Evolutionary conservation across 345 rosid genomes (phyloP), one percentile per base, ranked within the genome.

Genomic region (Eutrema japonicum): DNA sequence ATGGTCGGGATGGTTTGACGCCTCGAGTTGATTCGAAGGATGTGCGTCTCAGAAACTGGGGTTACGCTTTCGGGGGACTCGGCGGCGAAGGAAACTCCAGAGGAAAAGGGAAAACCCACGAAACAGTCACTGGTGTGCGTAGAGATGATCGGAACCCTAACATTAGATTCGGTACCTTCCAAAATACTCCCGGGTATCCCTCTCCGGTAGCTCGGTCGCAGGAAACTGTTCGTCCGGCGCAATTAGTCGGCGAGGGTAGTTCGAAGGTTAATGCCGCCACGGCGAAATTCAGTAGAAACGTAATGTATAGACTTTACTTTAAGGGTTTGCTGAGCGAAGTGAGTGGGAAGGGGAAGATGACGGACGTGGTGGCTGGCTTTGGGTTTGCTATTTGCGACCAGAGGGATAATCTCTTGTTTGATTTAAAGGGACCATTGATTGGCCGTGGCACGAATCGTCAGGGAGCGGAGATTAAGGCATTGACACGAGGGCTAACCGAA

Each of bases 381-480:
- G 93, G 89, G 4, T 79, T 85, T 11, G 89, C 85, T 22, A 79
- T 88, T 18, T 83, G 84, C 41, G 90, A 85, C 50, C 76, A 57
- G 5, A 43, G 35, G 32, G 83, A 78, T 62, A 78, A 71, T 74
- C 58, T 85, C 71, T 71, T 86, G 48, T 79, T 82, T 13, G 86
- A 83, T 48, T 14, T 79, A 51, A 75, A 75, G 37, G 85, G 83
- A 48, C 81, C 77, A 5, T 70, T 69, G 45, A 49, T 71, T 12
- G 38, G 22, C 16, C n/a, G 52, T 54, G 70, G 35, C 12, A 10
- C 6, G 7, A 55, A 10, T 10, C 75, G 71, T 48, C 71, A 70
- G 3, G 75, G 52, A 55, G 79, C 75, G 7, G 80, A 71, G 63
- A 30, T 71, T 35, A 66, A 47, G 68, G 80, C 80, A 8, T 57